A percentile compares a stretch with the other conserved stretches of the same genome.
These are phyloP conservation scores for Cryptococcus maquisensis DNA, from an alignment of 1,284 basidiomycete species.

Conservation along the genomic window DNA sequence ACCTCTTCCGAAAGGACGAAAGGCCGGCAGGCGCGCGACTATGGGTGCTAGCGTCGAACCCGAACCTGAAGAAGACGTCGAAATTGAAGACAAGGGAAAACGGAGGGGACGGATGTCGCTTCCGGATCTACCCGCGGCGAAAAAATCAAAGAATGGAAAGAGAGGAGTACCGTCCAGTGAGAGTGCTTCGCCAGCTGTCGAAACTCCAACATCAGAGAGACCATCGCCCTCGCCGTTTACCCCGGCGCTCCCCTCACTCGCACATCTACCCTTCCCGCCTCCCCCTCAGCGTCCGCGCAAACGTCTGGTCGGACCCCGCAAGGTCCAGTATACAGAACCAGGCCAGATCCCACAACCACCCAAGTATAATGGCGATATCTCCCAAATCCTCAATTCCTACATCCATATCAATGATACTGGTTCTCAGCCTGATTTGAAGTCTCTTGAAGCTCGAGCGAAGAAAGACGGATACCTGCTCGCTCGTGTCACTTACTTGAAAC, in stretches of 20 bases:
- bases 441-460: slow-evolving; percentile 52
- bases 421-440: slow-evolving; percentile 44
- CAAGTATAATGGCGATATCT: slow-evolving; percentile 57
- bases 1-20: slow-evolving; percentile 16
- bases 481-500: slow-evolving; percentile 52
- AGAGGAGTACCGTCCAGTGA: background rate
- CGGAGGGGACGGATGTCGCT: slow-evolving; percentile 24
- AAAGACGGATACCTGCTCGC: slow-evolving; percentile 56
- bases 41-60: slow-evolving; percentile 9
- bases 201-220: background rate
- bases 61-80: background rate
- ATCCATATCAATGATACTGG: slow-evolving; percentile 55
- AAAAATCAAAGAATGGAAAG: slow-evolving; percentile 15
- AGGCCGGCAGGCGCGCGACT: slow-evolving; percentile 18
- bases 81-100: slow-evolving; percentile 23
- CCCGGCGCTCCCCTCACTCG: slow-evolving; percentile 38
- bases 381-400: slow-evolving; percentile 61
- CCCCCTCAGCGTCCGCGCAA: slow-evolving; percentile 50
- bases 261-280: slow-evolving; percentile 32
- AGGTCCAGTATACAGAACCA: slow-evolving; percentile 58
- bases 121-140: slow-evolving; percentile 22
- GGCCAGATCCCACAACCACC: slow-evolving; percentile 59
- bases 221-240: slow-evolving; percentile 17
- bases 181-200: background rate
- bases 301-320: slow-evolving; percentile 64